Evolutionary conservation across 306 rosid species (phyloP), one percentile per base, ranked within the genome.

Genomic region (Corylus avellana): DNA sequence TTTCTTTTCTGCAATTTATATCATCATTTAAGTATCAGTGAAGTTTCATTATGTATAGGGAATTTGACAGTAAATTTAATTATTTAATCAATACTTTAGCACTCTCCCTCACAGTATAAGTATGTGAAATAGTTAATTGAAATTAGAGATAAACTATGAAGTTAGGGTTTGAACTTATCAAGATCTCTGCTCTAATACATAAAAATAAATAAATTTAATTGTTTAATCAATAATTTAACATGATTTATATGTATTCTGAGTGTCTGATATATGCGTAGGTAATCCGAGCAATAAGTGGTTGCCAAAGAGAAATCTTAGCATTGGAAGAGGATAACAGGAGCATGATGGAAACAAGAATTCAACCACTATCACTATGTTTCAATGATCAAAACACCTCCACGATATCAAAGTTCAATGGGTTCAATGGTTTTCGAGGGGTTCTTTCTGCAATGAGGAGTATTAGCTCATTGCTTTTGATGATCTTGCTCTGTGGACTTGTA

Each of bases 341-440:
- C 56, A 77, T 93, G 74, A 80, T 89, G 84, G 91, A 87, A 76
- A 87, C 94, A 75, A 89, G 92, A 85, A 91, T 91, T 61, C 87
- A 87, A 56, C 71, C 92, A 77, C 72, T 93, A 53, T 86, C 92
- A 0, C 84, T 84, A 6, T 79, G 87, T 76, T 20, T 84, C 37
- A 84, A 80, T 32, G 86, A 81, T 42, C 46, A 42, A 32, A 85
- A 73, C 81, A 59, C 84, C 6, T 87, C 85, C 0, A 67, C 77
- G 55, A 89, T 85, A 76, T 93, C 96, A 12, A 93, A 84, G 78
- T 68, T 86, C 18, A 93, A 91, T 39, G 97, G 94, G 25, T 93
- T 91, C 81, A 89, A 83, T 57, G 97, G 97, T n/a, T 93, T 93
- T 44, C 51, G 97, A 39, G 97, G 96, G 3, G 94, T 91, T 64